These are phyloP conservation scores for Stropharia rugosoannulata DNA, from an alignment of 768 basidiomycete genomes.

Conservation along the genomic window DNA sequence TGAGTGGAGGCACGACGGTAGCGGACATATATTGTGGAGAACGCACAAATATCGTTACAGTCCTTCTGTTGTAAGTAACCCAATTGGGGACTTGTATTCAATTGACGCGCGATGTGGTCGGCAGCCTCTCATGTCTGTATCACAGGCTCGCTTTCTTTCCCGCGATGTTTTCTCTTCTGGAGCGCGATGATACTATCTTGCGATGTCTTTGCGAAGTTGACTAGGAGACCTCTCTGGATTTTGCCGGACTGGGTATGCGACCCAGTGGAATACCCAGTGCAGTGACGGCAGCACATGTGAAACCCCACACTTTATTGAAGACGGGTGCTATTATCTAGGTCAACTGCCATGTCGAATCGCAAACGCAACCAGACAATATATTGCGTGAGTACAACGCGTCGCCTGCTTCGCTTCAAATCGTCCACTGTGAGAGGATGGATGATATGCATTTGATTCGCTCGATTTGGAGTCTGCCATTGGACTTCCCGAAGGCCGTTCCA, in stretches of 20 bases:
- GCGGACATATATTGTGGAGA: too few species aligned
- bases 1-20: too few species aligned
- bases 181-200: too few species aligned
- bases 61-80: too few species aligned
- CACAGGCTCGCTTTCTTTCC: neutral
- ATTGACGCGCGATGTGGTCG: too few species aligned
- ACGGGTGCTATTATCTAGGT: neutral
- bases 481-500: neutral
- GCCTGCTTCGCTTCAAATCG: neutral
- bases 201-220: neutral
- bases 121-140: too few species aligned
- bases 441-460: neutral
- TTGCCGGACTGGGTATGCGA: neutral
- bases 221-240: neutral
- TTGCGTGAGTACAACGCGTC: neutral
- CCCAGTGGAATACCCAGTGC: neutral
- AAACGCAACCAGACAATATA: neutral
- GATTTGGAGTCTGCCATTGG: neutral
- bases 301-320: neutral
- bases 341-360: neutral
- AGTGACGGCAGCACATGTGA: neutral
- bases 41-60: too few species aligned
- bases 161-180: too few species aligned
- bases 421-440: neutral
- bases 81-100: too few species aligned